Evolutionary conservation across 495 filamentous ascomycete species (phyloP), one percentile per base, ranked within the genome.

Genomic region (Tuber brumale): DNA sequence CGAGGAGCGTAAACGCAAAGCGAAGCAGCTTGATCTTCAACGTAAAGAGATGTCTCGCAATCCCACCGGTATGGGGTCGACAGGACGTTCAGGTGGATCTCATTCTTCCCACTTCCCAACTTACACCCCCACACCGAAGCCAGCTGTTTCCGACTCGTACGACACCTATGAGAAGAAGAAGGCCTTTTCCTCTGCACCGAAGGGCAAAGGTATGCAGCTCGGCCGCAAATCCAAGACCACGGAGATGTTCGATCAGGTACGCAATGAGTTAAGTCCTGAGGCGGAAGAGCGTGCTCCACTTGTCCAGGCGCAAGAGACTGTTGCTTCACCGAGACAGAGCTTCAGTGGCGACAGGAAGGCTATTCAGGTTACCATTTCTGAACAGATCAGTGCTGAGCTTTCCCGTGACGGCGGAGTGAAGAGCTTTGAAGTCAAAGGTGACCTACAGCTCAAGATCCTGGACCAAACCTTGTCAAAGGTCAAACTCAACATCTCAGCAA

Each of bases 151-250:
- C 69, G 93, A 95, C 79, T 93, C 92, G 5, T 97, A 95, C 84
- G 95, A 97, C 84, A 90, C 88, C 51, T 97, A 98, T 84, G 96
- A 97, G 85, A 97, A 97, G 90, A 97, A 96, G 85, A 97, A 97
- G 85, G 83, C 91, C 0, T 91, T 89, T 83, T 87, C 78, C 31
- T 83, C 90, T 70, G 89, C 92, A 42, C 89, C 90, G 48, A 94
- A 95, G 83, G 93, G 94, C 75, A 99, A 99, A 85, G 95, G 95
- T 72, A 97, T 99, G 95, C 95, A 97, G 84, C 86, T 99, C 57
- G 96, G 95, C 84, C 97, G 97, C 88, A 98, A 98, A 85, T 97
- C 93, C 46, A 97, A 97, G 87, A 92, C 92, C 43, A 95, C 93
- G 21, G 93, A 95, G 85, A 97, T 97, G 88, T 98, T 96, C 81